Conservation (phyloP, 805 yeast genomes). For the Saccharomycopsis synnaedendra region DNA sequence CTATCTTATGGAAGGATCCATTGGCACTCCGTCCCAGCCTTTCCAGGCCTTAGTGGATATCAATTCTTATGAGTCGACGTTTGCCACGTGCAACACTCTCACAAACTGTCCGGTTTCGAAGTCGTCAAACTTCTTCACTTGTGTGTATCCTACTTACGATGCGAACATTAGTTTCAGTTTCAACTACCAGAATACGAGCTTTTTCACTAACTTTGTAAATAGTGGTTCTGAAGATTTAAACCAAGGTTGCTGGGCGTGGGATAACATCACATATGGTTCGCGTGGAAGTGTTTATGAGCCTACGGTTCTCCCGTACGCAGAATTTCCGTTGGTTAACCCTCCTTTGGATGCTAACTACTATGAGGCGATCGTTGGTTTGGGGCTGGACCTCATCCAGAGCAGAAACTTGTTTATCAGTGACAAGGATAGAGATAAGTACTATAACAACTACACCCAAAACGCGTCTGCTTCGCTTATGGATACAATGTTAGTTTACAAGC, state of each 20-base stretch:
- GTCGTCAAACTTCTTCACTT: constrained; percentile 10
- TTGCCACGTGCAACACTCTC: constrained; percentile 12
- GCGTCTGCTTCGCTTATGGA: constrained; percentile 4
- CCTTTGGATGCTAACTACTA: constrained; percentile 3
- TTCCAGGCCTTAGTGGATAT: constrained; percentile 12
- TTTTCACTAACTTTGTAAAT: constrained; percentile 8
- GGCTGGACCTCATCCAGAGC: constrained; percentile 1
- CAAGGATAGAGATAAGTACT: constrained; percentile 1
- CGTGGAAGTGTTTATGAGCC: not conserved
- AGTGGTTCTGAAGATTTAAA: constrained; percentile 4
- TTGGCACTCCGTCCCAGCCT: constrained; percentile 14
- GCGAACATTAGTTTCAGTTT: constrained; percentile 11
- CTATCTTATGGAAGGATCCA: constrained; percentile 4
- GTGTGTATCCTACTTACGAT: constrained; percentile 12
- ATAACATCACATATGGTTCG: constrained; percentile 11
- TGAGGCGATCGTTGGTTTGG: constrained; percentile 11
- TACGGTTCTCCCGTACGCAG: constrained; percentile 4
- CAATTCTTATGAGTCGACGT: constrained; percentile 12
- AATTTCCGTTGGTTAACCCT: constrained; percentile 9
- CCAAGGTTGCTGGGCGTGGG: constrained; percentile 16
- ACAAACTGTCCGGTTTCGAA: constrained; percentile 9
- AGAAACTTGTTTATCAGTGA: constrained; percentile 1
- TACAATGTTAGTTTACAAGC: constrained; percentile 5
- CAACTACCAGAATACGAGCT: constrained; percentile 11
- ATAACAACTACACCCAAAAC: constrained; percentile 1